Percentiles rank a stretch among this genome's conserved stretches.
These are phyloP conservation scores for Cystofilobasidium capitatum DNA, from an alignment of 768 basidiomycete species.

Conservation along the genomic window DNA sequence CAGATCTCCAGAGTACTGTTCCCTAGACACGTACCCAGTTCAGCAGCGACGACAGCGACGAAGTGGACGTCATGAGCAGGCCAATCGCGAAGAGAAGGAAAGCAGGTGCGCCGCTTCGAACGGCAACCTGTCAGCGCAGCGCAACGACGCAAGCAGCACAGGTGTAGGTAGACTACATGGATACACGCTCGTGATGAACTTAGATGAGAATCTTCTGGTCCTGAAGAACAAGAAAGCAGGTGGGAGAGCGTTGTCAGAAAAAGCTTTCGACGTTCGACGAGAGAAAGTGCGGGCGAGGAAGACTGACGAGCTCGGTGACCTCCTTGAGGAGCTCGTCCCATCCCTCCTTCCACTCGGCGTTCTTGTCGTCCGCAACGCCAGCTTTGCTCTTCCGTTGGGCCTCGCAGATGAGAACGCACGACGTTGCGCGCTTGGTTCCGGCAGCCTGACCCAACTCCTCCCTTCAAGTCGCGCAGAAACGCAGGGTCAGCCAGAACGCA, in stretches of 20 bases:
- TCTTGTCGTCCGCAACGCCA: conserved; percentile 43
- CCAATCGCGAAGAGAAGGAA: too few species aligned
- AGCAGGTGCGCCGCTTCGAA: too few species aligned
- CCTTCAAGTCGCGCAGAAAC: conserved; percentile 50
- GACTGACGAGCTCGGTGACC: conserved; percentile 56
- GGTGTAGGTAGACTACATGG: too few species aligned
- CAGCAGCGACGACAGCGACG: too few species aligned
- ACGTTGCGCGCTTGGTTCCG: conserved; percentile 94
- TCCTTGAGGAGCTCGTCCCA: conserved; percentile 80
- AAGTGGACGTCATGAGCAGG: too few species aligned
- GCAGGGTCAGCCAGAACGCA: not conserved
- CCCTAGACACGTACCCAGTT: too few species aligned
- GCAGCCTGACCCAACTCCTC: conserved; percentile 93
- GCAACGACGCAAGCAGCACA: too few species aligned
- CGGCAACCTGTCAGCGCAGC: too few species aligned
- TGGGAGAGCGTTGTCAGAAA: not conserved
- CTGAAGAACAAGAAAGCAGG: not conserved
- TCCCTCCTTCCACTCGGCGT: conserved; percentile 62
- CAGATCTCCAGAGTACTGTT: too few species aligned
- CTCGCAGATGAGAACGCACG: conserved; percentile 88
- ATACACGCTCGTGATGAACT: not conserved
- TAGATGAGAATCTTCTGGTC: conserved; percentile 15
- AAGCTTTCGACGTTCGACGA: too few species aligned
- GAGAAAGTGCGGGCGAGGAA: not conserved
- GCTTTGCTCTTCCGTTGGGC: conserved; percentile 51